Evolutionary conservation across 257 asterid genomes (phyloP), one percentile per base, ranked within the genome.

Genomic region (Echium plantagineum): DNA sequence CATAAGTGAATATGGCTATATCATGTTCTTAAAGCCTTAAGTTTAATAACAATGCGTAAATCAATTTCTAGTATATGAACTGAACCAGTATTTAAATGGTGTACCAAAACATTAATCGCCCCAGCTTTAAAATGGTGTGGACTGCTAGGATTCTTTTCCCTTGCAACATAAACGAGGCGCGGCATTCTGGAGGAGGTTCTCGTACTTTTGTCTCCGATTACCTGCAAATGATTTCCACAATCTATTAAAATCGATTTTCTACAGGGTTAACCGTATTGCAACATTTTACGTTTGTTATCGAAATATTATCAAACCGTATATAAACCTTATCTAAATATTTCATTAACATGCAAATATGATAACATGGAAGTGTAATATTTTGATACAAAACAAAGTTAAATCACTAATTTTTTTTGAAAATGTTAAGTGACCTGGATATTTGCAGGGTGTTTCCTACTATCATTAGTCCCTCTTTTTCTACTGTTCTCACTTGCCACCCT

Each of bases 111-210:
- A 56, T 84, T 87, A 58, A 87, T 71, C 5, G 94, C 86, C 63
- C 95, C 95, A 20, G 85, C 95, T 80, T 85, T 88, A 77, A 85
- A 85, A 72, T 85, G 89, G 63, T 85, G 96, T 15, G 89, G 82
- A 70, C 63, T 74, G 5, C 65, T 61, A 38, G 89, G 79, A 24
- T 80, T 71, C 72, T 84, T 84, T 86, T 28, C 95, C 52, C 95
- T 70, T 22, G 89, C 71, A 32, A 80, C 78, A 64, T 87, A 87
- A 26, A 80, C 86, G 20, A 83, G 83, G 19, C 77, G 67, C 26
- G 87, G 83, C 81, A 80, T 63, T 35, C 66, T 76, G 38, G 60
- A 24, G 56, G 58, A 21, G 55, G 51, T 15, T 51, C 60, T 47
- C 8, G 55, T n/a, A 64, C 54, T 35, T 64, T 2, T 63, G 57